phyloP scores from a whole-genome alignment of 768 basidiomycete genomes.

The Tremella fuciformis region DNA sequence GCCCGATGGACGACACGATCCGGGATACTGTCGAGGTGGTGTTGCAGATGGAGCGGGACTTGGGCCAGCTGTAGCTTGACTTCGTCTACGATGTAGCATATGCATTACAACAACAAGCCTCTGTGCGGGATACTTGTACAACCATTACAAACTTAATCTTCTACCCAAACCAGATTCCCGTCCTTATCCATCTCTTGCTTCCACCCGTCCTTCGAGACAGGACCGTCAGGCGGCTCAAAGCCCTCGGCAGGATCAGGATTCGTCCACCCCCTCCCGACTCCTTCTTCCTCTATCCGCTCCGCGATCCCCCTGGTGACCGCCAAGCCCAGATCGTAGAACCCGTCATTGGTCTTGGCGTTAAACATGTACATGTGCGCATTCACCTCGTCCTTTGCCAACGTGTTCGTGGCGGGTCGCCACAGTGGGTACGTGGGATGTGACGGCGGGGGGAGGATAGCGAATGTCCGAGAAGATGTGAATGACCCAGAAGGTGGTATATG shows the following conservation, averaged over 20 bases:
- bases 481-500: slow-evolving; percentile 68
- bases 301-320: slow-evolving; percentile 57
- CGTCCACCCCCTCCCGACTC: slow-evolving; percentile 16
- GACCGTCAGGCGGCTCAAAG: not conserved
- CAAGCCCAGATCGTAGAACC: slow-evolving; percentile 82
- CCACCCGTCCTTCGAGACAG: slow-evolving; percentile 1
- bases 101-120: slow-evolving; percentile 1
- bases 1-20: slow-evolving; percentile 3
- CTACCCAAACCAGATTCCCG: slow-evolving; percentile 9
- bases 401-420: slow-evolving; percentile 68
- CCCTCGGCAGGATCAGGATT: slow-evolving; percentile 1
- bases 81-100: no score
- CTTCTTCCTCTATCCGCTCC: slow-evolving; percentile 45
- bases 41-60: not conserved
- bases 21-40: slow-evolving; percentile 3
- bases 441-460: slow-evolving; percentile 68
- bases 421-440: slow-evolving; percentile 51
- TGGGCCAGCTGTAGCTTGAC: not conserved
- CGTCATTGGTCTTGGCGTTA: slow-evolving; percentile 72
- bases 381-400: slow-evolving; percentile 69
- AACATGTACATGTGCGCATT: slow-evolving; percentile 90
- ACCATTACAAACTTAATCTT: slow-evolving; percentile 1
- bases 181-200: slow-evolving; percentile 4
- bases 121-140: not conserved
- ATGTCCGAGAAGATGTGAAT: slow-evolving; percentile 64